Base-by-base conservation (phyloP, 2,329 filamentous ascomycete species). In the Fusarium begoniae region DNA sequence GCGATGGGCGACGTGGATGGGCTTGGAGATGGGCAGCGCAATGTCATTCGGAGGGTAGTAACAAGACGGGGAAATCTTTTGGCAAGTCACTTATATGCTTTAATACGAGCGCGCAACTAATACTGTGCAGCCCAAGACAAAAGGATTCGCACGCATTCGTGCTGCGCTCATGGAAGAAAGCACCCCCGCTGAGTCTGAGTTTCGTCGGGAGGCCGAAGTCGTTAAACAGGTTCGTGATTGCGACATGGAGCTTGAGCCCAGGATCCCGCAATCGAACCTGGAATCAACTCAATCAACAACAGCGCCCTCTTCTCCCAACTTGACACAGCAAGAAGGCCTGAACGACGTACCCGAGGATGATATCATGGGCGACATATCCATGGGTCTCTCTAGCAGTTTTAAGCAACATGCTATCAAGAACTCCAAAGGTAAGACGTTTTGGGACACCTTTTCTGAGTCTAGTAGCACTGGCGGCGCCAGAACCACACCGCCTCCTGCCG, bases 151-250 rank as follows among this genome's bases (percentile, higher is more conserved):
- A 10, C 92, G 96, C 17, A 98, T 99, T 75, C 91, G 94, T 70
- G 96, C 96, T 14, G 95, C 95, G 8, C 87, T 99, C 2, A 88
- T 94, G 65, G 96, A 99, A 83, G 96, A 99, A 84, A 89, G 90
- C 22, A 91, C 95, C 0, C 96, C 96, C 0, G 87, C 97, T 15
- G 96, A 99, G 77, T 92, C 93, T 47, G 96, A 99, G 82, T 91
- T 94, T 65, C 92, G 93, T 59, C 92, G 95, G 44, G 96, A 99
- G 85, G 95, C 96, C 43, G 96, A 98, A 82, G 96, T 98, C 10
- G 94, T 99, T 72, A 93, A 94, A 57, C 96, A 98, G 82, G 95
- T 98, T 35, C 93, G 95, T 47, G 96, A 98, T 81, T 96, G 92
- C 77, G 95, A 98, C 78, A 88, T 92, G 72, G 90, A 91, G 55